Percentiles rank a stretch among this genome's conserved stretches.
phyloP scores from a whole-genome alignment of 2,329 filamentous ascomycete genomes.

The Botryosphaeria dothidea region DNA sequence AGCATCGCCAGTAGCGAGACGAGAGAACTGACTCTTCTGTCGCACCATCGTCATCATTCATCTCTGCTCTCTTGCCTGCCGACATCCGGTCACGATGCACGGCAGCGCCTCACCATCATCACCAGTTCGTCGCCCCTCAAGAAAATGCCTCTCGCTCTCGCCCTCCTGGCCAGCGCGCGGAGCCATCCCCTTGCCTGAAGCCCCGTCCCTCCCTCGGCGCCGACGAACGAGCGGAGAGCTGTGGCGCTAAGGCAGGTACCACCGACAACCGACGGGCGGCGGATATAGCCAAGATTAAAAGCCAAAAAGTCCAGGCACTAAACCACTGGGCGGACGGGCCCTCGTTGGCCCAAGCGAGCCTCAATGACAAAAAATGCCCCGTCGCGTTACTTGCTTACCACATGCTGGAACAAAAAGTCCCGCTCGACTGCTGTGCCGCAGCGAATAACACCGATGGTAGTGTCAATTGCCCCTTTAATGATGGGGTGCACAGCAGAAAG shows the following conservation, averaged over 20 bases:
- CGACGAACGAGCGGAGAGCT: neutral
- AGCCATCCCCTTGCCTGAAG: neutral
- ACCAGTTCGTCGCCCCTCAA: neutral
- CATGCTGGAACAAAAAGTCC: no score
- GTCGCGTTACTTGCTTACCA: no score
- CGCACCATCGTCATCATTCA: neutral
- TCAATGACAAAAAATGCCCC: no score
- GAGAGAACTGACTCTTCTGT: neutral
- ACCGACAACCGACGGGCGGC: neutral
- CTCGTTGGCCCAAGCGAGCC: no score
- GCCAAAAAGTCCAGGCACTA: no score
- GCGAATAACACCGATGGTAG: no score
- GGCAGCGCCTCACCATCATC: neutral
- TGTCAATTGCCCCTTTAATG: no score
- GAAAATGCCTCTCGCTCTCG: neutral
- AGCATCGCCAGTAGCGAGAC: no score
- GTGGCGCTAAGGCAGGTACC: slow-evolving; percentile 1
- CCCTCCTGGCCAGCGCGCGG: neutral
- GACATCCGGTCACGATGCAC: neutral
- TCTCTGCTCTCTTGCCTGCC: neutral
- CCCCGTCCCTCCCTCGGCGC: neutral
- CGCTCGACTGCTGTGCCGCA: no score
- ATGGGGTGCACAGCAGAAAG: no score
- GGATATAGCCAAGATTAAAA: neutral
- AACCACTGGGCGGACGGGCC: no score